Conservation (phyloP, 768 basidiomycete genomes). For the Lactarius sp. region DNA sequence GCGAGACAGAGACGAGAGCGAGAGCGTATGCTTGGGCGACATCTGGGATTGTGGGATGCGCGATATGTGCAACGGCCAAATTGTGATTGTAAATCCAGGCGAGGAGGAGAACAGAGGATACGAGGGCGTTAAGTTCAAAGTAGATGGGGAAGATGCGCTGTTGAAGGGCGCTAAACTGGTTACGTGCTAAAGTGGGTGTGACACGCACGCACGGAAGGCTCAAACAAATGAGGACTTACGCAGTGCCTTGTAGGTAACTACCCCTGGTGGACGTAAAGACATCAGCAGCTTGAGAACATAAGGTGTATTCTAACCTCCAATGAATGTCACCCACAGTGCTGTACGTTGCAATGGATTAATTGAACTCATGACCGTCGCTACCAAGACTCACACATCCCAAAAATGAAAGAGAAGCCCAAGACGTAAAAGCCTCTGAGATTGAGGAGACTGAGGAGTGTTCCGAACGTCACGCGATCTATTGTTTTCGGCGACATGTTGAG, state of each 20-base stretch:
- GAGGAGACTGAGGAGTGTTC: conserved; percentile 27
- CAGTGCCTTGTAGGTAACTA: conserved; percentile 56
- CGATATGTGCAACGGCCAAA: conserved; percentile 45
- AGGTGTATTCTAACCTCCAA: conserved; percentile 43
- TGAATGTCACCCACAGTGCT: conserved; percentile 62
- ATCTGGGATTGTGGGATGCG: conserved; percentile 48
- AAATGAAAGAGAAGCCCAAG: conserved; percentile 56
- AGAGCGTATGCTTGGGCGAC: conserved; percentile 63
- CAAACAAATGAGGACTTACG: conserved; percentile 38
- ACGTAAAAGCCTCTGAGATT: conserved; percentile 41
- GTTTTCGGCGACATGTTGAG: conserved; percentile 24
- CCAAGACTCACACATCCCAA: conserved; percentile 59
- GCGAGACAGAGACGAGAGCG: conserved; percentile 41
- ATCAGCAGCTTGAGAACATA: conserved; percentile 17
- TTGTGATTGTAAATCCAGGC: conserved; percentile 58
- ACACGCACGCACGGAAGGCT: not conserved
- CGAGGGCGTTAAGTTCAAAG: conserved; percentile 54
- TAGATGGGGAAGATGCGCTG: conserved; percentile 72
- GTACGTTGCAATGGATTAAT: not conserved
- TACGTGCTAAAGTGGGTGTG: conserved; percentile 43
- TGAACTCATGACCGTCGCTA: not conserved
- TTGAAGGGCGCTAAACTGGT: conserved; percentile 70
- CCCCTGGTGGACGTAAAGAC: conserved; percentile 35
- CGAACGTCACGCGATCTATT: conserved; percentile 22
- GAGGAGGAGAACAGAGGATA: conserved; percentile 51